These are phyloP conservation scores for Skeletonema grethae DNA, from an alignment of 108 stramenopile species.

Conservation along the genomic window DNA sequence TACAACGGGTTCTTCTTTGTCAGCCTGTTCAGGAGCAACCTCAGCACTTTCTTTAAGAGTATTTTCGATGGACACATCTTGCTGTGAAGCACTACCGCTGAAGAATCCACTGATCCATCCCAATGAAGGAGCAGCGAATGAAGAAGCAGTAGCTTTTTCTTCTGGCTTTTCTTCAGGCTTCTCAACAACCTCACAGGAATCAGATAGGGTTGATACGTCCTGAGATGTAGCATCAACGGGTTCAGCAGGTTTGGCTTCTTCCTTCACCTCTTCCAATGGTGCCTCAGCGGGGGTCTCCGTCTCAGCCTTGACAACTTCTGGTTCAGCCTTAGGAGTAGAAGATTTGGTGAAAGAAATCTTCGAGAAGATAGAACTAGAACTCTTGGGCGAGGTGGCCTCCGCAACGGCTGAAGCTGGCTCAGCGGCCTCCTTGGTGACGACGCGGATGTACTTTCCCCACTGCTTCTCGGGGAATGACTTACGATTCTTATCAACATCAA, in stretches of 20 bases:
- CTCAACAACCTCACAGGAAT: neutral
- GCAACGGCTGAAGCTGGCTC: neutral
- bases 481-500: slow-evolving; percentile 39
- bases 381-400: neutral
- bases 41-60: slow-evolving; percentile 4
- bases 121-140: neutral
- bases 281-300: no score
- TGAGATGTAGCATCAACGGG: neutral
- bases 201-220: neutral
- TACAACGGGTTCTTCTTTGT: neutral
- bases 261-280: neutral
- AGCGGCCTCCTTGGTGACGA: slow-evolving; percentile 9
- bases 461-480: slow-evolving; percentile 42
- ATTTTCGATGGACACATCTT: neutral
- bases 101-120: neutral
- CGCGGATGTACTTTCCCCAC: slow-evolving; percentile 51
- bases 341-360: no score
- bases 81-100: neutral
- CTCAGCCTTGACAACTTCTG: slow-evolving; percentile 9
- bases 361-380: no score
- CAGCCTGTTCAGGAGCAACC: neutral
- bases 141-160: neutral
- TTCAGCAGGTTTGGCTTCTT: slow-evolving; percentile 4
- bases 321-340: no score
- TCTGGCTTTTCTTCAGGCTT: neutral